Evolutionary conservation across 129 eudicot species (phyloP).

Genomic region (Deinandra increscens): DNA sequence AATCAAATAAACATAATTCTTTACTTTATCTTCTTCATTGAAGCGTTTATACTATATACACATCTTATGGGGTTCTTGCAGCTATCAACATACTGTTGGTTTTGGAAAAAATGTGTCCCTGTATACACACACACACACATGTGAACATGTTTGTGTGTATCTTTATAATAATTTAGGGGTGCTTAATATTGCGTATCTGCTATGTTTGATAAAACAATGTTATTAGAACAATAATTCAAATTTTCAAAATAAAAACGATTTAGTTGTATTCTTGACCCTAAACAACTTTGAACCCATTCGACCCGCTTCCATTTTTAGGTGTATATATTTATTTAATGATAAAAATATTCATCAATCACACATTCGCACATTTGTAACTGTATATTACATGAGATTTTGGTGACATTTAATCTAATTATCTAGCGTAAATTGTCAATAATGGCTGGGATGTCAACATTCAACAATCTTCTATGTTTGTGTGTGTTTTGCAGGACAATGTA

Average conservation of each 20-base stretch:
- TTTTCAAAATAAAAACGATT: neutral
- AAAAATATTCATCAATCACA: neutral
- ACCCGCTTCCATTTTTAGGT: too few relatives aligned
- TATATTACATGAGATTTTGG: neutral
- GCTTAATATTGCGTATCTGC: neutral
- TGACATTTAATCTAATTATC: neutral
- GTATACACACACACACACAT: neutral
- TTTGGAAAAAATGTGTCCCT: too few relatives aligned
- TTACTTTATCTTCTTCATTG: too few relatives aligned
- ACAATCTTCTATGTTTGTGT: neutral
- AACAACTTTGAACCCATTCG: neutral
- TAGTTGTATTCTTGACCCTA: neutral
- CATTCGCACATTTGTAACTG: neutral
- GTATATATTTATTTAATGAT: neutral
- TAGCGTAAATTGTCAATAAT: neutral
- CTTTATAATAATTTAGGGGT: neutral
- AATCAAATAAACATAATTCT: too few relatives aligned
- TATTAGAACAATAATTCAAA: neutral
- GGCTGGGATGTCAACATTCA: neutral
- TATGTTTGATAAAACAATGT: neutral
- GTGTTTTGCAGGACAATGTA: conserved; percentile 23
- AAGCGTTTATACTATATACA: too few relatives aligned
- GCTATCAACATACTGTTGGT: too few relatives aligned
- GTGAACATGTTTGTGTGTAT: neutral
- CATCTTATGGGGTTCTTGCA: too few relatives aligned